These are phyloP conservation scores for Arabidopsis hybrid DNA, from an alignment of 441 rosid species.

Conservation along the genomic window DNA sequence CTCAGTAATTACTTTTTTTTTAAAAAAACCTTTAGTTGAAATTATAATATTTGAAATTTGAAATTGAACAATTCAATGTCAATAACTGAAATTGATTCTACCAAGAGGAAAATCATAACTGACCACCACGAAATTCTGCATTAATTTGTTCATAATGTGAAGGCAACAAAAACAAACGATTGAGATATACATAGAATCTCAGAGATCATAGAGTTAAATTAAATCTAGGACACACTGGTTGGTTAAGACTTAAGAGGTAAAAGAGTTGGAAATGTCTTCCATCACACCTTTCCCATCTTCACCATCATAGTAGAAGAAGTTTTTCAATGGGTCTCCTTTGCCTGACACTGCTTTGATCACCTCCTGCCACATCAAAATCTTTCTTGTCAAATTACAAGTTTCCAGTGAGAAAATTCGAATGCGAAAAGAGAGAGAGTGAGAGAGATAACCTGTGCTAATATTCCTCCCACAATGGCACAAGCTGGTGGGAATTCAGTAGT, in stretches of 20 bases:
- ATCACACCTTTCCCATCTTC: conserved; percentile 64
- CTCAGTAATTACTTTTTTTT: not conserved
- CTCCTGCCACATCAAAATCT: conserved; percentile 54
- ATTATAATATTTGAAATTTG: conserved; percentile 40
- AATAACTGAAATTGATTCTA: conserved; percentile 22
- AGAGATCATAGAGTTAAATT: conserved; percentile 1
- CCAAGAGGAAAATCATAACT: conserved; percentile 26
- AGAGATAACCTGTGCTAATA: conserved; percentile 78
- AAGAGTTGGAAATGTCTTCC: conserved; percentile 71
- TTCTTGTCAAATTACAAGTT: conserved; percentile 14
- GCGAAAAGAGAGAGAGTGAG: not conserved
- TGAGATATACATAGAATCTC: not conserved
- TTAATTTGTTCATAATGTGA: not conserved
- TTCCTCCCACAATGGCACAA: conserved; percentile 91
- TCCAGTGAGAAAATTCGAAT: not conserved
- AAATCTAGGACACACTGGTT: conserved; percentile 36
- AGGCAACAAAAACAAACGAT: conserved; percentile 4
- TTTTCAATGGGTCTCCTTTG: conserved; percentile 86
- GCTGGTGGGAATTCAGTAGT: conserved; percentile 77
- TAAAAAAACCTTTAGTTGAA: no score
- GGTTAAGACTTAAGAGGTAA: conserved; percentile 23
- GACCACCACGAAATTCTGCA: conserved; percentile 37
- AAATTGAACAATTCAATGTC: conserved; percentile 33
- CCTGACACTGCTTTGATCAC: conserved; percentile 91
- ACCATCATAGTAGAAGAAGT: conserved; percentile 72